Percentiles rank a stretch among this genome's conserved stretches.
These are phyloP conservation scores for Handroanthus guayacan DNA, from an alignment of 257 asterid genomes.

Conservation along the genomic window DNA sequence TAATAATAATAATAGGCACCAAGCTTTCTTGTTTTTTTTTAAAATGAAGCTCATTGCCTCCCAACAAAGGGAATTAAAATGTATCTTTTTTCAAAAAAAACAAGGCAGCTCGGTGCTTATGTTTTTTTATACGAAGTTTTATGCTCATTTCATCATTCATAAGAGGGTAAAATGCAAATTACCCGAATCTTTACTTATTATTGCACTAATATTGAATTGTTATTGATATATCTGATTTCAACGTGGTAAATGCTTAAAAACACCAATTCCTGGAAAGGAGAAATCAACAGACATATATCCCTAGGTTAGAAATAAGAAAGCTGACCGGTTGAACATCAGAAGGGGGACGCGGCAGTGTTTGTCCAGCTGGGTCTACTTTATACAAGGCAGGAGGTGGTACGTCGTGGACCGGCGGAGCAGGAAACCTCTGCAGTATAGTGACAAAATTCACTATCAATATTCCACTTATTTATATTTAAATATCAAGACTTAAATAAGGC, in stretches of 20 bases:
- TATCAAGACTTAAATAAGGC: constrained; percentile 11
- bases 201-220: too few species aligned
- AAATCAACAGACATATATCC: not conserved
- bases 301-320: not conserved
- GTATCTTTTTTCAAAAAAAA: too few species aligned
- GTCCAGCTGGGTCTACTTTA: constrained; percentile 56
- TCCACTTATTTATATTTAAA: not conserved
- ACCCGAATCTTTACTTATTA: too few species aligned
- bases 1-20: too few species aligned
- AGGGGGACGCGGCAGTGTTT: constrained; percentile 60
- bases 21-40: too few species aligned
- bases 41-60: too few species aligned
- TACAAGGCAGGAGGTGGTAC: constrained; percentile 57
- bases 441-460: not conserved
- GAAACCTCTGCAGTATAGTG: constrained; percentile 50
- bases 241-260: not conserved
- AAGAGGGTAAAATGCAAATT: too few species aligned
- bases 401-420: constrained; percentile 55
- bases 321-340: constrained; percentile 71
- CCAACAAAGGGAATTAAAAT: too few species aligned
- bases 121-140: too few species aligned
- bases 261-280: not conserved
- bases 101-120: too few species aligned
- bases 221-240: too few species aligned
- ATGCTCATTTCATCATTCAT: too few species aligned